A percentile compares a stretch with the other conserved stretches of the same genome.
phyloP scores from a whole-genome alignment of 371 early-diverging fungal species.

The Rhizopus arrhizus region DNA sequence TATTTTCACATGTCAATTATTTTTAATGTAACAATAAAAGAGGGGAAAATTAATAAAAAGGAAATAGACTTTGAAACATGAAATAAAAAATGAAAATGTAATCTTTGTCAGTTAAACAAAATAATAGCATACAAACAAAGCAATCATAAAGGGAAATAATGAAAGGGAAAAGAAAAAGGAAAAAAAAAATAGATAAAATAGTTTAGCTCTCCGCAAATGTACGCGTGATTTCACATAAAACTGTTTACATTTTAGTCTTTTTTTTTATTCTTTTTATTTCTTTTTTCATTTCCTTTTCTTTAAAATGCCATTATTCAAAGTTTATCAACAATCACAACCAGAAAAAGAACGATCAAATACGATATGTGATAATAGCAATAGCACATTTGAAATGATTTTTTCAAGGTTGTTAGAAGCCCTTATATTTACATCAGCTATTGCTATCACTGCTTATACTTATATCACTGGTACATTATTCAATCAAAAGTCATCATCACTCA shows the following conservation, averaged over 20 bases:
- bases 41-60: no score
- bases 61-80: background rate
- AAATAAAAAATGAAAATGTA: background rate
- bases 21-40: background rate
- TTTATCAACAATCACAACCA: conserved; percentile 12
- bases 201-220: background rate
- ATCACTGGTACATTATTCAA: conserved; percentile 34
- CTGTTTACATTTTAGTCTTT: conserved; percentile 6
- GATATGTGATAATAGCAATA: background rate
- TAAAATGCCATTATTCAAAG: conserved; percentile 21
- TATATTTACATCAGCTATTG: conserved; percentile 52
- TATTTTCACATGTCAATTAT: conserved; percentile 1
- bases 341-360: background rate
- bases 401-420: conserved; percentile 42
- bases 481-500: background rate
- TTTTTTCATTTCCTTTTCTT: background rate
- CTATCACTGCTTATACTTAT: conserved; percentile 46
- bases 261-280: conserved; percentile 8
- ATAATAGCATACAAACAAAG: background rate
- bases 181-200: background rate
- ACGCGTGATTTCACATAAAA: conserved; percentile 2
- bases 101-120: background rate
- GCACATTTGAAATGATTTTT: conserved; percentile 34
- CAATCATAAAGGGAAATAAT: no score
- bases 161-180: no score